These are phyloP conservation scores for Rauvolfia tetraphylla DNA, from an alignment of 257 asterid genomes.

Conservation along the genomic window DNA sequence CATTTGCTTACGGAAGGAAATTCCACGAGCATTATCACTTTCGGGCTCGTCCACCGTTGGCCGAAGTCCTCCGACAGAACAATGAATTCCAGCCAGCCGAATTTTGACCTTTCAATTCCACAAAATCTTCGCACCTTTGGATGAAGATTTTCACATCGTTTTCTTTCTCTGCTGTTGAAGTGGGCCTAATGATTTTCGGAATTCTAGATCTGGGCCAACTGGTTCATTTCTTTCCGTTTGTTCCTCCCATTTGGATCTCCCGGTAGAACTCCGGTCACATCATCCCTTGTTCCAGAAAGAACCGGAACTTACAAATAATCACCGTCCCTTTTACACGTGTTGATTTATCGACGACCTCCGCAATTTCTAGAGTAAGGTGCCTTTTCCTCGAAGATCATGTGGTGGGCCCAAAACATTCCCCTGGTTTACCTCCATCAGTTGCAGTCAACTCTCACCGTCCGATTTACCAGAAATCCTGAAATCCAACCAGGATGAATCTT, in stretches of 20 bases:
- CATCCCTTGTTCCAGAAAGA: slow-evolving; percentile 13
- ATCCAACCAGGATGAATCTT: slow-evolving; percentile 20
- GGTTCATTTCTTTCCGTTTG: neutral
- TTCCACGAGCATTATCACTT: neutral
- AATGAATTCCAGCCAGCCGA: neutral
- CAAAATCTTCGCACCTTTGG: neutral
- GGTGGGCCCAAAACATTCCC: slow-evolving; percentile 1
- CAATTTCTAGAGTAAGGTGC: neutral
- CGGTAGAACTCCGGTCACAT: neutral
- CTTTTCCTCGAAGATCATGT: neutral
- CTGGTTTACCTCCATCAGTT: neutral
- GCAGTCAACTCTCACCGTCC: slow-evolving; percentile 2
- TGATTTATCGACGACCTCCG: neutral
- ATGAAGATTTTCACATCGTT: too few species aligned
- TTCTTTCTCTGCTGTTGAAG: neutral
- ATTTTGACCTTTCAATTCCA: neutral
- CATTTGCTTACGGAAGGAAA: neutral
- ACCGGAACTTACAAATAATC: slow-evolving; percentile 16
- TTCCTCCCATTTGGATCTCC: neutral
- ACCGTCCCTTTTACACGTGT: slow-evolving; percentile 18
- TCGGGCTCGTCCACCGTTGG: too few species aligned
- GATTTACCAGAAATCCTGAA: slow-evolving; percentile 12
- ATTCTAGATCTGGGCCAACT: neutral
- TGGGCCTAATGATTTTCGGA: neutral
- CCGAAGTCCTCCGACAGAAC: neutral